Base-by-base conservation (phyloP, 352 stramenopile genomes). In the Phytophthora syringae region DNA sequence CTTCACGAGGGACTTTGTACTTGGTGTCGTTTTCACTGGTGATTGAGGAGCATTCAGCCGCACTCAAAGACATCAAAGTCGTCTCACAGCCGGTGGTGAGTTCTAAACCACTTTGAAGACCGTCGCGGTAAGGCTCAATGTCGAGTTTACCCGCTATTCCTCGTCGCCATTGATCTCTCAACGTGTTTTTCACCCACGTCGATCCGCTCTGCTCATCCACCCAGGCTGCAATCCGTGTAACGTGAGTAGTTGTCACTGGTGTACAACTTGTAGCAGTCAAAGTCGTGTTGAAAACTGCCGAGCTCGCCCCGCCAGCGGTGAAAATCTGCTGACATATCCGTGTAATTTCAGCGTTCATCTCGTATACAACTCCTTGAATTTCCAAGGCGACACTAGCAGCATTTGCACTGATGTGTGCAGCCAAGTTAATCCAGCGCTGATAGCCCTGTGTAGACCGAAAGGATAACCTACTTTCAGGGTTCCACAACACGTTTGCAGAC, bases 121-220 rank as follows among this genome's bases (percentile, higher is more conserved):
- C 62, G 6, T 58, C 36, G 22, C 82, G 82, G 64, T 93, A 93
- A 0, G 82, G 85, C 40, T 93, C 85, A 7, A 92, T 73, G 52
- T 93, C 82, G 12, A 90, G 39, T 1, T 52, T 32, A 9, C 68
- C 52, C 1, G 73, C 69, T 12, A 36, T 18, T 13, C 85, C 85
- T 32, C 83, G 81, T 47, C 82, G 77, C 85, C 85, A 93, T 39
- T 89, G 75, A 70, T 92, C 79, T 4, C 88, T 30, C 7, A 93
- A n/a, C 0, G 72, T 52, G 22, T 78, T 80, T 10, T 57, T 39
- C 5, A 91, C 50, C 76, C 84, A 92, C 0, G 56, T 15, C 0
- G 62, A 71, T 0, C 24, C 40, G 27, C 21, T 60, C 22, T 64
- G 59, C 6, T 43, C 51, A 3, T 51, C 53, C 12, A 91, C 64